Evolutionary conservation across 495 filamentous ascomycete species (phyloP), one percentile per base, ranked within the genome.

Genomic region (Aspergillus conjunctus): DNA sequence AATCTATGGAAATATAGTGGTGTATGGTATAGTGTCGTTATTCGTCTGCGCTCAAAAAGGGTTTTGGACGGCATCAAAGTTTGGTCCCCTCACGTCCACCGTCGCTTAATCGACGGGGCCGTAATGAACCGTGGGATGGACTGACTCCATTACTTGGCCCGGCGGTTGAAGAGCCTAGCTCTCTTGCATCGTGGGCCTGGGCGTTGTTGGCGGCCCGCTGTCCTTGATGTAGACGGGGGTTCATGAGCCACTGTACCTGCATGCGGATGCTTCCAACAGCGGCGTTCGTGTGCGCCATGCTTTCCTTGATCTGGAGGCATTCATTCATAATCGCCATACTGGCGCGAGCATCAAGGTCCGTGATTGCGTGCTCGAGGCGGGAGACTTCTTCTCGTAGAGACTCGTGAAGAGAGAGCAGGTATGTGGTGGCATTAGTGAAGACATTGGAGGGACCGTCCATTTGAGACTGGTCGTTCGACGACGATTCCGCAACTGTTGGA

Each of bases 261-360:
- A 87, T 83, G 37, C 86, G 79, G 41, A 90, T 79, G 26, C 78
- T 79, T 61, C 78, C 81, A 48, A 90, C 77, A 15, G 85, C 86
- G 7, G 87, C 86, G 56, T 85, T 87, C 0, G 84, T 84, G 56
- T 87, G 84, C 1, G 85, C 80, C 73, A 89, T 81, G 58, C 90
- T 87, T 63, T 90, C 88, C 57, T 88, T 85, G 50, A 81, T 78
- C 7, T 86, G 83, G 31, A 89, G 75, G 41, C 77, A 85, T 69
- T 90, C 87, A 67, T 87, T 89, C 77, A 90, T 81, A 52, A 86
- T 77, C 56, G 86, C 79, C 86, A 90, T 87, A 67, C 79, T 87
- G 30, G 85, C 82, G 21, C 85, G 81, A 11, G 83, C 83, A 60
- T 91, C 88, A 46, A 88, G 77, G 21, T 89, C 86, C 5, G 77